These are phyloP conservation scores for Sphenostylis stenocarpa DNA, from an alignment of 306 rosid species.

Conservation along the genomic window DNA sequence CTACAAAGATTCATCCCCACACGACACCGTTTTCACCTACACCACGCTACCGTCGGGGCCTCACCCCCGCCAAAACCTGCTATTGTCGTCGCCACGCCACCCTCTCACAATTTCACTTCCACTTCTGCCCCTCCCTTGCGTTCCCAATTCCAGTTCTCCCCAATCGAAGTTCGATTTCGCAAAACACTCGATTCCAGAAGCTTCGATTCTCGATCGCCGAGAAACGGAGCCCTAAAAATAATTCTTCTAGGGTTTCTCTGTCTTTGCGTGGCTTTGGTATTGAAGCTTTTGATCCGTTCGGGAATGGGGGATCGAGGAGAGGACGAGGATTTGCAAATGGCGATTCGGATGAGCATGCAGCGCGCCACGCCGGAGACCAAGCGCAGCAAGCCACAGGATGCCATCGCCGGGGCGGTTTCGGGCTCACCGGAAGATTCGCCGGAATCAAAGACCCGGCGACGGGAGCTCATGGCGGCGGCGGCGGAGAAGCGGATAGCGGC, in stretches of 20 bases:
- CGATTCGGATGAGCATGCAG: conserved; percentile 94
- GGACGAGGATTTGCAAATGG: conserved; percentile 84
- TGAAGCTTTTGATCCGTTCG: neutral
- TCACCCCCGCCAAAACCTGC: neutral
- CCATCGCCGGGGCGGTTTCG: conserved; percentile 42
- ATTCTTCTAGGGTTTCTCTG: conserved; percentile 28
- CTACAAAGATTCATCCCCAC: neutral
- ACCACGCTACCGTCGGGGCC: conserved; percentile 16
- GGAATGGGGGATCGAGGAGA: conserved; percentile 92
- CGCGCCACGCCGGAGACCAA: conserved; percentile 78
- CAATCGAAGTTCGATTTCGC: neutral
- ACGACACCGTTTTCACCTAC: conserved; percentile 41
- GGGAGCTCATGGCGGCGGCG: conserved; percentile 95
- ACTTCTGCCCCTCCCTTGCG: neutral
- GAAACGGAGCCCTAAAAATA: conserved; percentile 44
- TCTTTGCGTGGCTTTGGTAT: neutral
- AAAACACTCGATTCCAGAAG: neutral
- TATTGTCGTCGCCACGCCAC: neutral
- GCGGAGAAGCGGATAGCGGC: conserved; percentile 85
- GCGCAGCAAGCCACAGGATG: conserved; percentile 83
- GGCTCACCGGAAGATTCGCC: conserved; percentile 59
- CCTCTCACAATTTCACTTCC: conserved; percentile 24
- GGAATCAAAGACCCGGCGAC: conserved; percentile 62
- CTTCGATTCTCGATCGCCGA: conserved; percentile 15
- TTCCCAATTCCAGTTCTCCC: conserved; percentile 8